These are phyloP conservation scores for Eucalyptus marginata DNA, from an alignment of 345 rosid genomes.

Conservation along the genomic window DNA sequence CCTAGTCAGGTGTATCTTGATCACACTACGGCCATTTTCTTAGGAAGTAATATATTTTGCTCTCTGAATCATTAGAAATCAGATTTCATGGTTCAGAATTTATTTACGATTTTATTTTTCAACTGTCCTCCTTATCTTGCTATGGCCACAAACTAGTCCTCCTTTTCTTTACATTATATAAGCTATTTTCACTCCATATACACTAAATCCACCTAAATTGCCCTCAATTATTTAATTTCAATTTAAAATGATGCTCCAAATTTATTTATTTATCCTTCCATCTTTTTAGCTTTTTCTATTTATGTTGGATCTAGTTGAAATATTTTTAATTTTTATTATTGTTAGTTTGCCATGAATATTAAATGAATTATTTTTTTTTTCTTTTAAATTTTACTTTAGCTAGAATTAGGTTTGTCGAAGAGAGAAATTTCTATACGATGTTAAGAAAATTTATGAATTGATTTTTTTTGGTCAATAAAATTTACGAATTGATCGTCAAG, in stretches of 20 bases:
- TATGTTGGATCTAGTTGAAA: neutral
- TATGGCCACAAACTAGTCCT: neutral
- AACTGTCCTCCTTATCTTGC: neutral
- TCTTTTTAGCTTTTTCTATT: neutral
- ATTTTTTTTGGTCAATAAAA: too few species aligned
- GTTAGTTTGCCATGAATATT: neutral
- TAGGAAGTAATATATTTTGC: neutral
- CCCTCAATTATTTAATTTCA: neutral
- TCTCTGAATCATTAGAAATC: neutral
- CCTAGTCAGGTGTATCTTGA: neutral
- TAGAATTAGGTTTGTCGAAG: neutral
- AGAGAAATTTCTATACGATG: neutral
- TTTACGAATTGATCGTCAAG: neutral
- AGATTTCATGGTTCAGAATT: neutral
- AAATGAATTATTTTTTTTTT: neutral
- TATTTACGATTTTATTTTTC: neutral
- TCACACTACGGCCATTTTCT: neutral
- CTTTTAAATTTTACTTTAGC: neutral
- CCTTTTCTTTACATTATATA: neutral
- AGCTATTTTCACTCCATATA: neutral
- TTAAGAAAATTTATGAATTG: neutral
- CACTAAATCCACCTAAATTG: neutral
- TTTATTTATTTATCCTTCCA: neutral
- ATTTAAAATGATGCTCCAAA: neutral
- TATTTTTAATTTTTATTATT: too few species aligned